Evolutionary conservation across 441 rosid species (phyloP).

Genomic region (Gossypium lobatum): DNA sequence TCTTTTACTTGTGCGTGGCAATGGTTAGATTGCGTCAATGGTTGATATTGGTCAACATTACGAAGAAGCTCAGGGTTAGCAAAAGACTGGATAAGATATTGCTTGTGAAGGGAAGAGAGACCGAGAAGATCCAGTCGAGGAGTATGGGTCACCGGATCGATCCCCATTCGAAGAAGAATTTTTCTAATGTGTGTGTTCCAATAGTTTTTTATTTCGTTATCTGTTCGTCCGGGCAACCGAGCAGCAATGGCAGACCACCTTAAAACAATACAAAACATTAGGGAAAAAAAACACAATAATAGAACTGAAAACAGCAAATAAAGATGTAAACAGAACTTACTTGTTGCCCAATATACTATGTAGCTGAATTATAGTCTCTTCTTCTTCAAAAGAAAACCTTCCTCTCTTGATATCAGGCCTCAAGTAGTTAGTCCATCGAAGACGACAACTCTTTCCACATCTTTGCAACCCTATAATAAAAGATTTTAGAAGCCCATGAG

Average conservation of each 20-base stretch:
- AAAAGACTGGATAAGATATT: slow-evolving; percentile 37
- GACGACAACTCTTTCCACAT: slow-evolving; percentile 65
- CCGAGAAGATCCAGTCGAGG: slow-evolving; percentile 80
- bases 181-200: slow-evolving; percentile 95
- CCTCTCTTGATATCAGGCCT: slow-evolving; percentile 68
- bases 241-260: slow-evolving; percentile 95
- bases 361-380: slow-evolving; percentile 52
- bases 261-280: not conserved
- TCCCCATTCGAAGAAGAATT: slow-evolving; percentile 72
- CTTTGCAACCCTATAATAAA: slow-evolving; percentile 44
- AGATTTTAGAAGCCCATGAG: not conserved
- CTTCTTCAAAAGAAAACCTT: slow-evolving; percentile 58
- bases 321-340: slow-evolving; percentile 21
- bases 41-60: slow-evolving; percentile 31
- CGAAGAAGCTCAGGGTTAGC: slow-evolving; percentile 42
- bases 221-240: slow-evolving; percentile 85
- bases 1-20: slow-evolving; percentile 11
- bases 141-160: slow-evolving; percentile 81
- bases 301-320: not conserved
- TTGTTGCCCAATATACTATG: slow-evolving; percentile 61
- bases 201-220: slow-evolving; percentile 84
- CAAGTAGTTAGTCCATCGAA: slow-evolving; percentile 63
- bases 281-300: not conserved
- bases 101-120: slow-evolving; percentile 44
- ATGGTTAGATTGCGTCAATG: slow-evolving; percentile 21